Conservation (phyloP, 805 yeast species). For the Barnettozyma sp. region DNA sequence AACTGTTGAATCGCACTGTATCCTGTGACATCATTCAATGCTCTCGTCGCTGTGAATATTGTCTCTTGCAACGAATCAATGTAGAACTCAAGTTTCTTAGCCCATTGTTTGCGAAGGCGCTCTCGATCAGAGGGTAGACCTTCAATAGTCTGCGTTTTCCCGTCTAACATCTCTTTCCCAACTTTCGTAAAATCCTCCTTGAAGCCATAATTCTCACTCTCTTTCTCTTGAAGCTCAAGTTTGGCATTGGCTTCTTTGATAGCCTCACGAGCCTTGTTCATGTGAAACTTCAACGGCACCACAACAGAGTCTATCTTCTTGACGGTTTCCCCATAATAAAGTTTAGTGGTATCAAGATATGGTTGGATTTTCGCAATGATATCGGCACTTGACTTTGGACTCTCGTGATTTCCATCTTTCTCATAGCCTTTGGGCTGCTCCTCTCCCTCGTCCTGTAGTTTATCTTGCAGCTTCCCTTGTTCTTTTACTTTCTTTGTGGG, state of each 20-base stretch:
- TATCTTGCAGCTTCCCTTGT: no score
- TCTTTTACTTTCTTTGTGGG: no score
- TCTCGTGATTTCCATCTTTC: background rate
- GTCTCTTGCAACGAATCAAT: slow-evolving; percentile 52
- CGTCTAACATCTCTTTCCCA: slow-evolving; percentile 9
- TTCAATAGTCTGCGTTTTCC: slow-evolving; percentile 20
- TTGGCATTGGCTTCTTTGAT: slow-evolving; percentile 32
- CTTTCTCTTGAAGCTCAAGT: slow-evolving; percentile 31
- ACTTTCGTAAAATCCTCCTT: slow-evolving; percentile 28
- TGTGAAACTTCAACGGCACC: slow-evolving; percentile 18
- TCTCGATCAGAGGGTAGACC: slow-evolving; percentile 43
- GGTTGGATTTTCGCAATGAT: slow-evolving; percentile 17
- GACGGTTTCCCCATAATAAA: slow-evolving; percentile 14
- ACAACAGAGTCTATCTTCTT: slow-evolving; percentile 11
- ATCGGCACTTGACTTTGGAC: slow-evolving; percentile 9
- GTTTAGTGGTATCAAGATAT: slow-evolving; percentile 16
- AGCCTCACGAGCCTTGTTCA: slow-evolving; percentile 27
- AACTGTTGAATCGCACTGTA: slow-evolving; percentile 73
- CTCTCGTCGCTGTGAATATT: slow-evolving; percentile 51
- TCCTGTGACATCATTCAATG: slow-evolving; percentile 88
- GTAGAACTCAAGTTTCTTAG: slow-evolving; percentile 40
- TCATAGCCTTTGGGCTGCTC: no score
- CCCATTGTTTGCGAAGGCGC: slow-evolving; percentile 32
- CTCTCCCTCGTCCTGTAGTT: no score
- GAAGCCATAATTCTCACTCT: slow-evolving; percentile 29